Percentiles rank a stretch among this genome's conserved stretches.
These are phyloP conservation scores for Kodamaea jinghongensis DNA, from an alignment of 805 yeast genomes.

Conservation along the genomic window DNA sequence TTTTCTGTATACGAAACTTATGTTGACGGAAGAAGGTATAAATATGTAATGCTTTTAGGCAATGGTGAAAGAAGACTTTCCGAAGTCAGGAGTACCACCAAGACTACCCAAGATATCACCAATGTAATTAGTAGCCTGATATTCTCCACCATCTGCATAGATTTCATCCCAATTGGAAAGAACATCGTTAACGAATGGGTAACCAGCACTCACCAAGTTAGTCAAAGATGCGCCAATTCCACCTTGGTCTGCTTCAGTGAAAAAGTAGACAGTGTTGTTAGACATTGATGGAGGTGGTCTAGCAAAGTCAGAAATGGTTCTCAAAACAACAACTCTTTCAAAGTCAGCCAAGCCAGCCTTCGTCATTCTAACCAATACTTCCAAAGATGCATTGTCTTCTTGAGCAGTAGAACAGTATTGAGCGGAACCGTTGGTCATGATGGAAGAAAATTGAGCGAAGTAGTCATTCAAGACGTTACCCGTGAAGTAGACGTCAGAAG, in stretches of 20 bases:
- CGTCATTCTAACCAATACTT: slow-evolving; percentile 54
- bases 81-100: slow-evolving; percentile 44
- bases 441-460: slow-evolving; percentile 44
- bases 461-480: slow-evolving; percentile 52
- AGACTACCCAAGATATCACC: slow-evolving; percentile 61
- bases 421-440: slow-evolving; percentile 59
- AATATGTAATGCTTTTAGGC: slow-evolving; percentile 14
- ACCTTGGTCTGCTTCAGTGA: slow-evolving; percentile 49
- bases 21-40: too few relatives aligned
- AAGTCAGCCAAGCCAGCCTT: slow-evolving; percentile 54
- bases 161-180: slow-evolving; percentile 45
- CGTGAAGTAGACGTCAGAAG: slow-evolving; percentile 59
- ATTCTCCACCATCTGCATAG: slow-evolving; percentile 32
- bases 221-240: slow-evolving; percentile 48
- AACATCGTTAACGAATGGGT: slow-evolving; percentile 54
- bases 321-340: slow-evolving; percentile 55
- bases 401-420: slow-evolving; percentile 61
- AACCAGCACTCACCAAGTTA: slow-evolving; percentile 53
- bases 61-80: slow-evolving; percentile 24
- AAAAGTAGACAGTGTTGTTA: slow-evolving; percentile 48
- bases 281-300: slow-evolving; percentile 47
- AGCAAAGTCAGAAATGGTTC: slow-evolving; percentile 60
- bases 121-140: slow-evolving; percentile 50
- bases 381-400: slow-evolving; percentile 66
- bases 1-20: too few relatives aligned